Evolutionary conservation across 441 rosid species (phyloP).

Genomic region (Pelargonium exstipulatum): DNA sequence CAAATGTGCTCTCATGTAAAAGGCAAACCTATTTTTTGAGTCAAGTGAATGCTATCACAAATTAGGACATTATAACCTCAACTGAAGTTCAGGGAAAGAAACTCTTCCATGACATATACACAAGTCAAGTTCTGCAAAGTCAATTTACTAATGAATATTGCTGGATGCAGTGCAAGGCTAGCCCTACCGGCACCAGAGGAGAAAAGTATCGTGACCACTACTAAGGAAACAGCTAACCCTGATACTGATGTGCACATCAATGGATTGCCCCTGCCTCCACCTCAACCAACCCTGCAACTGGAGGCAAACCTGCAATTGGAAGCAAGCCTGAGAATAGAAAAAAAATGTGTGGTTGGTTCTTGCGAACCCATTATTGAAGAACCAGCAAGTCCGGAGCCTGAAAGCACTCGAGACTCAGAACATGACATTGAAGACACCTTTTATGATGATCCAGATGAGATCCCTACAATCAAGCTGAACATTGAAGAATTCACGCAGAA

Average conservation of each 20-base stretch:
- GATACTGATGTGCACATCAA: conserved; percentile 34
- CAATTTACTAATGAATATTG: conserved; percentile 17
- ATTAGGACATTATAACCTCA: not conserved
- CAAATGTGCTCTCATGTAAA: not conserved
- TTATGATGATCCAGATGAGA: conserved; percentile 66
- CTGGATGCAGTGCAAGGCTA: conserved; percentile 75
- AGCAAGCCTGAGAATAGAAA: not conserved
- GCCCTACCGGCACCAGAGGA: conserved; percentile 91
- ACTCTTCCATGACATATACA: not conserved
- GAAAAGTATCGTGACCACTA: conserved; percentile 43
- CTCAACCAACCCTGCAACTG: conserved; percentile 31
- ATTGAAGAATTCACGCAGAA: conserved; percentile 52
- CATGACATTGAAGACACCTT: conserved; percentile 66
- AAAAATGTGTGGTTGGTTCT: conserved; percentile 25
- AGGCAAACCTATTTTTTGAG: not conserved
- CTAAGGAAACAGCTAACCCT: conserved; percentile 23
- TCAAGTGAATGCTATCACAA: not conserved
- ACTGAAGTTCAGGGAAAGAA: conserved; percentile 10
- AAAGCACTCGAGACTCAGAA: conserved; percentile 34
- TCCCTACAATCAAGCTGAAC: conserved; percentile 74
- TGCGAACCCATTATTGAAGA: conserved; percentile 72
- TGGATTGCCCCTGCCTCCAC: conserved; percentile 37
- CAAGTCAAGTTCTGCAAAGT: conserved; percentile 10
- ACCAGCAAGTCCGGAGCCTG: conserved; percentile 73
- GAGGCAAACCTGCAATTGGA: conserved; percentile 29